Conservation (phyloP, 1,284 basidiomycete genomes). For the Fomitopsis pinicola region DNA sequence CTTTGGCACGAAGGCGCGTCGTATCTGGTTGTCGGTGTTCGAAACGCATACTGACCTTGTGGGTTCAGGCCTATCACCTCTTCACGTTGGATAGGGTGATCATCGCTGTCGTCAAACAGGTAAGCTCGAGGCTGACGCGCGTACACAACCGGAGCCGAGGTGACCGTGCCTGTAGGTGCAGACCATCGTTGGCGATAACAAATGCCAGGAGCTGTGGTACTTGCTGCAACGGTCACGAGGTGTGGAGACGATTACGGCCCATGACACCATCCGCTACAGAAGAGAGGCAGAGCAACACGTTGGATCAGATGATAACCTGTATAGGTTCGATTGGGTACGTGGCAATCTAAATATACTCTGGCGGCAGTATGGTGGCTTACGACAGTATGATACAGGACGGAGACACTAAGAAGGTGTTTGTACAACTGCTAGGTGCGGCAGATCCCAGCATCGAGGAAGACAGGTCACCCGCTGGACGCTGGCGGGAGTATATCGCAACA, state of each 20-base stretch:
- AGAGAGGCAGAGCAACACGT: slow-evolving; percentile 86
- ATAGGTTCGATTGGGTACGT: slow-evolving; percentile 88
- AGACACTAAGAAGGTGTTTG: slow-evolving; percentile 56
- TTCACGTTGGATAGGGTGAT: slow-evolving; percentile 94
- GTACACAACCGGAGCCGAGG: neutral
- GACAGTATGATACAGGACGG: slow-evolving; percentile 45
- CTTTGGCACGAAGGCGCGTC: slow-evolving; percentile 86
- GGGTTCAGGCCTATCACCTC: slow-evolving; percentile 68
- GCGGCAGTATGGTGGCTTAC: neutral
- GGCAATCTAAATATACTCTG: neutral
- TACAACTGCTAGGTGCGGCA: slow-evolving; percentile 76
- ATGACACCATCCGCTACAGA: slow-evolving; percentile 87
- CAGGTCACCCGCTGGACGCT: slow-evolving; percentile 47
- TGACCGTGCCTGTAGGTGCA: slow-evolving; percentile 58
- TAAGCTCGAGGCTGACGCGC: slow-evolving; percentile 26
- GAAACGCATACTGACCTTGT: neutral
- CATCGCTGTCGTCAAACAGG: slow-evolving; percentile 85
- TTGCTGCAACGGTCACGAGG: slow-evolving; percentile 52
- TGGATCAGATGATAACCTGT: slow-evolving; percentile 87
- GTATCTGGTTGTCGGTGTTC: slow-evolving; percentile 13
- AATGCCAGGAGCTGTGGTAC: slow-evolving; percentile 70
- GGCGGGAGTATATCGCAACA: slow-evolving; percentile 86
- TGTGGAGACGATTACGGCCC: slow-evolving; percentile 52
- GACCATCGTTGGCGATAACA: slow-evolving; percentile 71
- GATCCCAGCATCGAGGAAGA: slow-evolving; percentile 73